Evolutionary conservation across 106 monocot species (phyloP), one percentile per base, ranked within the genome.

Genomic region (Gastrodia elata): DNA sequence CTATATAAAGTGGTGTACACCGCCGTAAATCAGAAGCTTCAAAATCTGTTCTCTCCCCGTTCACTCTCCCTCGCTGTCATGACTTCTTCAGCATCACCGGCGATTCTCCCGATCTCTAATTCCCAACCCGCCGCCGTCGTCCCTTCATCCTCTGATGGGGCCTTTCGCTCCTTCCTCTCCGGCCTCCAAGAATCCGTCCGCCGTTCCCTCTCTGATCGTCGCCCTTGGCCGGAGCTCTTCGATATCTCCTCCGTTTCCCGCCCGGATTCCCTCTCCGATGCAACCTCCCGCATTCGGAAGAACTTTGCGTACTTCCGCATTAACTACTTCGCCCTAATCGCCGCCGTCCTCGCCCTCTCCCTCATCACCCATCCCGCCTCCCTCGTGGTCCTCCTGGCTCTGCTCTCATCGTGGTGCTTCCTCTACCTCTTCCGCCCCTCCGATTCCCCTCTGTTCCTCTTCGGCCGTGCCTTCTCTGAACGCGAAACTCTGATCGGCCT

Each of bases 401-500:
- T 84, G 73, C 69, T 77, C 15, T 73, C 80, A 58, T 80, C 84
- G 38, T 84, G 84, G 84, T 73, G 42, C 73, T 65, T 80, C 70
- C 80, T 84, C 44, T 84, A 84, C 52, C 77, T 84, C 73, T 84
- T 84, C 80, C 80, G 84, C 13, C 80, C 84, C 22, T 48, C 80
- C 6, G 84, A 84, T 13, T 59, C 81, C 30, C 89, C 89, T 6
- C 82, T 92, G 46, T 82, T 93, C 64, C 68, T 93, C 74, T 71
- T 89, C 76, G 87, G 87, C 73, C 82, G 89, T 56, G 52, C 73
- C 57, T 83, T 87, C 80, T 87, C 89, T 61, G 89, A 87, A 33
- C 78, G 84, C 57, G 92, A 93, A 76, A 87, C 89, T 49, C 77
- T 93, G 20, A 39, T 74, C 28, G 89, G 84, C 2, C 87, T 93